phyloP scores from a whole-genome alignment of 805 yeast species.

The Starmerella sp. region DNA sequence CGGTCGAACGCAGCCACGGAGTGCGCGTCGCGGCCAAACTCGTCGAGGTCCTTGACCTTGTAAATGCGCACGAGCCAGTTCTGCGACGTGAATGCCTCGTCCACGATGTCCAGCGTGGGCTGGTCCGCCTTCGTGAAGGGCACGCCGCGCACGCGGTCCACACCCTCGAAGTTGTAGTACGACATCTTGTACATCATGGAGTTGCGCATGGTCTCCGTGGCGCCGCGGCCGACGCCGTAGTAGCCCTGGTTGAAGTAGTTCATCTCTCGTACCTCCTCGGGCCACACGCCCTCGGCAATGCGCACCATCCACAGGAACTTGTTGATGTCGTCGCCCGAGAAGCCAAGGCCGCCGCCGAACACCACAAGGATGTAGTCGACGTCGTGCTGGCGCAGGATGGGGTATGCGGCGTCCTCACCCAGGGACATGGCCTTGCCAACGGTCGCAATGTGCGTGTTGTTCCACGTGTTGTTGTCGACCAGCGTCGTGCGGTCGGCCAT shows the following conservation, averaged over 20 bases:
- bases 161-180: constrained; percentile 65
- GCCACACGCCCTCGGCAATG: constrained; percentile 99
- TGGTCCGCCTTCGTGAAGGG: constrained; percentile 41
- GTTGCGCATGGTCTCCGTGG: constrained; percentile 75
- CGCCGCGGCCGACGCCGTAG: constrained; percentile 71
- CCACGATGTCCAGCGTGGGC: constrained; percentile 59
- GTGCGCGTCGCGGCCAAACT: constrained; percentile 58
- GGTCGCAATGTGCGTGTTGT: constrained; percentile 96
- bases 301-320: constrained; percentile 98
- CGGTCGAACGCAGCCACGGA: constrained; percentile 10
- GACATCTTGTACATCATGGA: constrained; percentile 92
- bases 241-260: constrained; percentile 81
- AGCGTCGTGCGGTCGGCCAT: constrained; percentile 98
- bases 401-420: constrained; percentile 75
- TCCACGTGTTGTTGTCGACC: constrained; percentile 99
- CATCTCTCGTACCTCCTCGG: constrained; percentile 87
- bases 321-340: constrained; percentile 91
- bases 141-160: constrained; percentile 84
- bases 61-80: constrained; percentile 95
- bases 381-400: constrained; percentile 78
- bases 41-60: constrained; percentile 80
- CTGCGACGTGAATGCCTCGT: constrained; percentile 89
- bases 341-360: constrained; percentile 90
- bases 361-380: constrained; percentile 89
- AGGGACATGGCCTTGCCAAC: constrained; percentile 98